A percentile compares a stretch with the other conserved stretches of the same genome.
phyloP scores from a whole-genome alignment of 179 eudicot genomes.

The Vitellaria paradoxa region DNA sequence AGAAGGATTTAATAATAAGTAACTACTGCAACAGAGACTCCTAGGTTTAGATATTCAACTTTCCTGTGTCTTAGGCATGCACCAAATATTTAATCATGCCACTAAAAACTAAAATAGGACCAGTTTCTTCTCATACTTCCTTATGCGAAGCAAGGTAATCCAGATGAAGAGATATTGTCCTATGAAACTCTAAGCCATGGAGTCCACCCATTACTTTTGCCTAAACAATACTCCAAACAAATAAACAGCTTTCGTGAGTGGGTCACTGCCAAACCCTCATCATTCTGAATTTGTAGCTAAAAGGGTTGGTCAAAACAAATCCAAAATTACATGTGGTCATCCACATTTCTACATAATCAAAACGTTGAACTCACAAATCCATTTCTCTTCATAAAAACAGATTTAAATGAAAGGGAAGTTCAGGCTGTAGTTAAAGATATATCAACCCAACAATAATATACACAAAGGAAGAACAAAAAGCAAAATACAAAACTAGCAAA shows the following conservation, averaged over 20 bases:
- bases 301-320: background rate
- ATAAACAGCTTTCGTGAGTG: background rate
- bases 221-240: background rate
- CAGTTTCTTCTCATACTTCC: constrained; percentile 3
- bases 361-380: too few relatives aligned
- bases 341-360: too few relatives aligned
- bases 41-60: background rate
- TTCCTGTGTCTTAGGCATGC: background rate
- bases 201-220: background rate
- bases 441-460: too few relatives aligned
- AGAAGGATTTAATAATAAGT: constrained; percentile 8
- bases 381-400: too few relatives aligned
- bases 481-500: background rate
- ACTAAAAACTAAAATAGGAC: constrained; percentile 3
- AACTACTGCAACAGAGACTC: background rate
- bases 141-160: background rate
- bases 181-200: background rate
- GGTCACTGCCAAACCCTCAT: background rate
- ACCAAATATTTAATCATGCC: background rate
- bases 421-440: too few relatives aligned
- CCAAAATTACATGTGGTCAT: too few relatives aligned
- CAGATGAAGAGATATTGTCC: background rate
- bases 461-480: too few relatives aligned
- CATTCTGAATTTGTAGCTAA: background rate
- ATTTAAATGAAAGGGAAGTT: too few relatives aligned